Base-by-base conservation (phyloP, 345 rosid genomes). In the Rhodamnia rubescens region DNA sequence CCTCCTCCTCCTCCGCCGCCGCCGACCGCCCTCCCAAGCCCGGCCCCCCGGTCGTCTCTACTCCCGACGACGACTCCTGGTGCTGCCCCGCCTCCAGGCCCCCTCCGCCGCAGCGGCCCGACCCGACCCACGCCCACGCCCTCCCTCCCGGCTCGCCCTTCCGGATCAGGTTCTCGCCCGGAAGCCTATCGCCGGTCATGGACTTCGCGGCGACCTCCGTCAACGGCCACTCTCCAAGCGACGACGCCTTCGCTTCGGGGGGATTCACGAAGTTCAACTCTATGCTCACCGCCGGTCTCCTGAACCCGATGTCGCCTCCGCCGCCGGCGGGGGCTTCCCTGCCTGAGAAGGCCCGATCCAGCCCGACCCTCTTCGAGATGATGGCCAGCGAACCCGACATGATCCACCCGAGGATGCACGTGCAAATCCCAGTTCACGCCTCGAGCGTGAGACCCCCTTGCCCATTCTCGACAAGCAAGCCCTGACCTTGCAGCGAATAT, bases 331-430 rank as follows among this genome's bases (percentile, higher is more conserved):
- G 15, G 57, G 57, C 57, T 21, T 8, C 78, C 47, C 92, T 89
- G 81, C 89, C 87, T 15, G 96, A 94, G 83, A 95, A 95, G 87
- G 86, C 96, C 13, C 96, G 98, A 85, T 94, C 99, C 88, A 97
- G 99, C 87, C 99, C 99, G 53, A 97, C 99, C 85, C 92, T 97
- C 44, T 95, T 93, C 90, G 99, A 97, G 83, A 96, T 97, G 97
- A 96, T 97, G 98, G 92, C 99, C 18, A 93, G 90, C 87, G 99
- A 97, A 61, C 95, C 96, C 69, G 98, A 96, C 50, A 53, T 90
- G 78, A 69, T 69, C 78, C 78, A 69, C 24, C 24, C 78, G 78
- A 69, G 78, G 78, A 18, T 22, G 13, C 78, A 69, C 11, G 36
- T 69, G 78, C 78, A 69, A 2, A 9, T 32, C 78, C 78, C 24